Conservation (phyloP, 2,329 filamentous ascomycete genomes). For the Claviceps pazoutovae region DNA sequence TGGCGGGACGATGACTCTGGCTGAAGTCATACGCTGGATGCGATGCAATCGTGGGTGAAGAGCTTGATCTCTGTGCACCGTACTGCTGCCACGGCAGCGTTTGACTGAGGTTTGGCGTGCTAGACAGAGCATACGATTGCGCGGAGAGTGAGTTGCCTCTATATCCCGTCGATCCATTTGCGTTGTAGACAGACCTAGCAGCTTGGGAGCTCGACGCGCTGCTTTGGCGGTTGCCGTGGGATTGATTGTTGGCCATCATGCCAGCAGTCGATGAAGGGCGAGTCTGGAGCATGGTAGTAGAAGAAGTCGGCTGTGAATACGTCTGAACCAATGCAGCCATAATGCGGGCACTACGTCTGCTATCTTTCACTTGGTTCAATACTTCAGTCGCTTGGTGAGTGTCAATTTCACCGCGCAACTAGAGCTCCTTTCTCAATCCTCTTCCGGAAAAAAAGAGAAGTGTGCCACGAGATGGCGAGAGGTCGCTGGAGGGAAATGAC, state of each 20-base stretch:
- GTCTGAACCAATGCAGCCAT: slow-evolving; percentile 82
- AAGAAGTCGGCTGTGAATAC: slow-evolving; percentile 60
- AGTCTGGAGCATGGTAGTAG: slow-evolving; percentile 63
- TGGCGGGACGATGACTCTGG: slow-evolving; percentile 10
- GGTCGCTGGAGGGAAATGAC: background rate
- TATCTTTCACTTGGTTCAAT: background rate
- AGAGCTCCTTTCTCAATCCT: background rate
- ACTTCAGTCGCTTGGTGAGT: background rate
- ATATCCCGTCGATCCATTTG: slow-evolving; percentile 31
- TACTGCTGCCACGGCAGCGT: slow-evolving; percentile 37
- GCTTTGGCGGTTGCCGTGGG: slow-evolving; percentile 38
- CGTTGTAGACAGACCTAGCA: slow-evolving; percentile 17
- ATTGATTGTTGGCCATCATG: slow-evolving; percentile 36
- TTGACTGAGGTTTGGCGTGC: slow-evolving; percentile 50
- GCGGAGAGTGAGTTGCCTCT: slow-evolving; percentile 45
- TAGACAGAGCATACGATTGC: slow-evolving; percentile 65
- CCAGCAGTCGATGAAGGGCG: slow-evolving; percentile 42
- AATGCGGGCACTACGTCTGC: slow-evolving; percentile 21
- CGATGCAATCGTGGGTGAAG: slow-evolving; percentile 29
- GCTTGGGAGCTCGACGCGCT: slow-evolving; percentile 21
- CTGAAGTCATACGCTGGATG: slow-evolving; percentile 13
- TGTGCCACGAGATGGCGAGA: background rate
- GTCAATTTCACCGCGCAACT: background rate
- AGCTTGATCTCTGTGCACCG: slow-evolving; percentile 32
- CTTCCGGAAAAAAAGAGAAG: background rate